Evolutionary conservation across 2,329 filamentous ascomycete species (phyloP), one percentile per base, ranked within the genome.

Genomic region (Thielaviopsis musarum): DNA sequence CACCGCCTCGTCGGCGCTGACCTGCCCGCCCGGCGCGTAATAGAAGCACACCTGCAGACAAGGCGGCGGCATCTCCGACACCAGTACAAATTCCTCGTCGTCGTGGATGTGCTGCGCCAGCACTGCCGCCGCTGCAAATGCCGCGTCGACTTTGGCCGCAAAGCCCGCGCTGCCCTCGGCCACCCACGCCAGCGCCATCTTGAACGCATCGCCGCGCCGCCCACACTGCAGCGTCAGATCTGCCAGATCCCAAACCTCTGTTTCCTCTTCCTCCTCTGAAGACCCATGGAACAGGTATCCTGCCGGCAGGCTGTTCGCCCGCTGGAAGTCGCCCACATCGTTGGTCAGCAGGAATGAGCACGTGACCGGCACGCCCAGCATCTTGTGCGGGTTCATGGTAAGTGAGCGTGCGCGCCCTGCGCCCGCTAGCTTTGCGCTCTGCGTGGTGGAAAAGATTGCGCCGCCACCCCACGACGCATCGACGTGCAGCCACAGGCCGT

Each of bases 41-140:
- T 95, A 95, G 70, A 97, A 97, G 74, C 91, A 96, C 22, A 97
- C 87, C 72, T 97, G 93, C 68, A 95, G 74, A 71, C 91, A 97
- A 0, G 88, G 88, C 54, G 91, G 84, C 26, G 89, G 87, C 65
- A 87, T 84, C 59, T 81, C 77, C 12, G 83, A 87, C 2, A 95
- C 80, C 17, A 95, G 75, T 19, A 80, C 73, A 65, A 97, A 86
- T 65, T 87, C 74, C 0, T 72, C 68, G 51, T 77, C 75, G 15
- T 72, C 54, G 5, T 74, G 70, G 2, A 96, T 68, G 0, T 83
- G 70, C 0, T 67, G 68, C 0, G 85, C 81, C n/a, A 97, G 75
- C 65, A 88, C 77, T 3, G 77, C 74, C 0, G 90, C 90, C 62
- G 82, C 77, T 10, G 76, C 77, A 67, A 91, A 95, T 0, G 87